Base-by-base conservation (phyloP, 1,284 basidiomycete species). In the Coniophora puteana region DNA sequence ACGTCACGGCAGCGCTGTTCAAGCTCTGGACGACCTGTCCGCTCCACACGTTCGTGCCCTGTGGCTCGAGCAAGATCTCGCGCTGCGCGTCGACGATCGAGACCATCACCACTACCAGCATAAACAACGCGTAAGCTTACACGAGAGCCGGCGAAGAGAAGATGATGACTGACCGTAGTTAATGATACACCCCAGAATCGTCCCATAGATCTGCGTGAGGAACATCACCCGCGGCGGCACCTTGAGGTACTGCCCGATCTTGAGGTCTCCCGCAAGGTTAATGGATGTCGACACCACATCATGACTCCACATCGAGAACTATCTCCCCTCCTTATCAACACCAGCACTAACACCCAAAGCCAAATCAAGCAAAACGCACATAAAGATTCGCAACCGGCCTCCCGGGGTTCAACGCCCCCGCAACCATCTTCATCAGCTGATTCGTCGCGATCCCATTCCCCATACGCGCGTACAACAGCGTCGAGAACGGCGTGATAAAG, bases 241-340 rank as follows among this genome's bases (percentile, higher is more conserved):
- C 66, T 89, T 88, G 43, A 83, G 61, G 62, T 89, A 88, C 54
- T 88, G 83, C 3, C 83, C 84, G 47, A 89, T 69, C 62, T 89
- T 89, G 36, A 89, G 66, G 53, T 88, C 73, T 45, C 70, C 57
- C 21, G 73, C 69, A 47, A 80, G 58, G 38, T 59, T 53, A 43
- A 80, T 70, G 4, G 74, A 75, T n/a, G 69, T 74, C 0, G 62
- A 54, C 4, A 80, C 62, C 28, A 78, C 72, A 48, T 78, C 76
- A 48, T 80, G 75, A 49, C 75, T 78, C 77, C 77, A 78, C 75
- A 78, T 78, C 1, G 75, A 73, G 58, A 79, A 79, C 76, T 79
- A 33, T 4, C 20, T 31, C n/a, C 10, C 29, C 23, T n/a, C n/a
- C 20, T 16, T 11, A 31, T 17, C 29, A 34, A 32, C 1, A 38